phyloP scores from a whole-genome alignment of 192 early-diverging fungal genomes.

The Lunasporangiospora selenospora region DNA sequence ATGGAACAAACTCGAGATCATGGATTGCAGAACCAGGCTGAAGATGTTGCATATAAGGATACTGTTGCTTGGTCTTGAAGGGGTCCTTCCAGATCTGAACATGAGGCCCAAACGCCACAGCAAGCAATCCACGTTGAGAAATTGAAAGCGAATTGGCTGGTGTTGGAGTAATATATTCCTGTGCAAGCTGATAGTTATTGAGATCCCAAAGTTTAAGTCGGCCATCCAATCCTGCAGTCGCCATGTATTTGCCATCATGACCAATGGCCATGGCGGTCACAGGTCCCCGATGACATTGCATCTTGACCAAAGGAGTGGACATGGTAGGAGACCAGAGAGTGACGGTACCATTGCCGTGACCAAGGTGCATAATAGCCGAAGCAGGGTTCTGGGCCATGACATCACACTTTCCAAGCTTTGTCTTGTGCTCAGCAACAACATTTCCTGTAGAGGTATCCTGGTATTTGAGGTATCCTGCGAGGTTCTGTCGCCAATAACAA shows the following conservation, averaged over 20 bases:
- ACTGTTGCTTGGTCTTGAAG: conserved; percentile 71
- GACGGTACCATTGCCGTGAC: conserved; percentile 90
- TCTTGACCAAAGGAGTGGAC: conserved; percentile 87
- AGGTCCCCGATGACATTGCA: conserved; percentile 91
- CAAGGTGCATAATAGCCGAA: conserved; percentile 90
- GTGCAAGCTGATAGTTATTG: conserved; percentile 78
- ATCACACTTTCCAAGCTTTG: conserved; percentile 79
- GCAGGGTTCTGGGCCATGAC: conserved; percentile 91
- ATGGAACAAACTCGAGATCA: conserved; percentile 84
- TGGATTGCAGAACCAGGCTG: conserved; percentile 59
- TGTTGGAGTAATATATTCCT: conserved; percentile 80
- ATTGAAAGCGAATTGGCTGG: conserved; percentile 84
- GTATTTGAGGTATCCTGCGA: conserved; percentile 82
- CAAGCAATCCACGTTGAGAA: conserved; percentile 85
- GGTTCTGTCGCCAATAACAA: background rate
- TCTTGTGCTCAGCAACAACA: conserved; percentile 78
- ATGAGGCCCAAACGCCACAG: conserved; percentile 81
- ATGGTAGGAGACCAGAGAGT: conserved; percentile 92
- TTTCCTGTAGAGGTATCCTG: conserved; percentile 94
- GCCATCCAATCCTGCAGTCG: conserved; percentile 90
- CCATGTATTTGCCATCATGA: conserved; percentile 81
- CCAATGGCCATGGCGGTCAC: conserved; percentile 88
- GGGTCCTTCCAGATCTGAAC: conserved; percentile 93
- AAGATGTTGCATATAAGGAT: conserved; percentile 90
- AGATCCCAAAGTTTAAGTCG: conserved; percentile 95